These are phyloP conservation scores for Aspergillus floridensis DNA, from an alignment of 2,329 filamentous ascomycete genomes.

Conservation along the genomic window DNA sequence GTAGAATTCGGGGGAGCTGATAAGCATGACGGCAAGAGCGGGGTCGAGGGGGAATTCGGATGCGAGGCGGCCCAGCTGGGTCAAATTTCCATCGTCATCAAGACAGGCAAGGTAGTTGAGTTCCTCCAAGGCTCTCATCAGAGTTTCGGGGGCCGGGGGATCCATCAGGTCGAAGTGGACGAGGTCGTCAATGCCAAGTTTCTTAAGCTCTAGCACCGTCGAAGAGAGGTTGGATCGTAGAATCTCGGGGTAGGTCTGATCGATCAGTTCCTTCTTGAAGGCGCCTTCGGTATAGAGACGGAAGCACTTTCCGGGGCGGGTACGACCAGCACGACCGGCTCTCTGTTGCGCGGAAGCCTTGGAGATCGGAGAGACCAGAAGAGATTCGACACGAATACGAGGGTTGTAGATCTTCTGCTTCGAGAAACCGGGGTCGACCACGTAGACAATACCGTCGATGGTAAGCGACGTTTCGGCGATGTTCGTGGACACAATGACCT, in stretches of 20 bases:
- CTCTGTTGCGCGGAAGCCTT: slow-evolving; percentile 96
- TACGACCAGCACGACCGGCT: slow-evolving; percentile 98
- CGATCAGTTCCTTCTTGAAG: slow-evolving; percentile 97
- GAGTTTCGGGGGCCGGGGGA: slow-evolving; percentile 91
- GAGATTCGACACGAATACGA: slow-evolving; percentile 89
- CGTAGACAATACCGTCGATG: slow-evolving; percentile 98
- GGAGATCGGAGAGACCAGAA: slow-evolving; percentile 96
- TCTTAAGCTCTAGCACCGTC: slow-evolving; percentile 94
- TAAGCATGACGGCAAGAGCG: slow-evolving; percentile 92
- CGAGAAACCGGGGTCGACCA: slow-evolving; percentile 98
- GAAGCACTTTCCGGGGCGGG: slow-evolving; percentile 97
- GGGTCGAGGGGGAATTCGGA: slow-evolving; percentile 96
- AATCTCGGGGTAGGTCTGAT: slow-evolving; percentile 95
- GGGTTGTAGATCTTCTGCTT: slow-evolving; percentile 99
- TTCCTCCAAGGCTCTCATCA: slow-evolving; percentile 97
- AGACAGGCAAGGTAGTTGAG: slow-evolving; percentile 96
- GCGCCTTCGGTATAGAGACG: slow-evolving; percentile 90
- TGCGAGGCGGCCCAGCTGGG: slow-evolving; percentile 76
- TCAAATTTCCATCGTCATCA: slow-evolving; percentile 93
- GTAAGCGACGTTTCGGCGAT: slow-evolving; percentile 97
- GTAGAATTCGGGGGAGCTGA: slow-evolving; percentile 95
- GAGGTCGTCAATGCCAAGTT: slow-evolving; percentile 89
- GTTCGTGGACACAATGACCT: slow-evolving; percentile 92
- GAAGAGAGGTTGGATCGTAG: slow-evolving; percentile 90
- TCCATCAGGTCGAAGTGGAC: slow-evolving; percentile 99